Conservation (phyloP, 2,329 filamentous ascomycete genomes). For the Colletotrichum tropicicola region DNA sequence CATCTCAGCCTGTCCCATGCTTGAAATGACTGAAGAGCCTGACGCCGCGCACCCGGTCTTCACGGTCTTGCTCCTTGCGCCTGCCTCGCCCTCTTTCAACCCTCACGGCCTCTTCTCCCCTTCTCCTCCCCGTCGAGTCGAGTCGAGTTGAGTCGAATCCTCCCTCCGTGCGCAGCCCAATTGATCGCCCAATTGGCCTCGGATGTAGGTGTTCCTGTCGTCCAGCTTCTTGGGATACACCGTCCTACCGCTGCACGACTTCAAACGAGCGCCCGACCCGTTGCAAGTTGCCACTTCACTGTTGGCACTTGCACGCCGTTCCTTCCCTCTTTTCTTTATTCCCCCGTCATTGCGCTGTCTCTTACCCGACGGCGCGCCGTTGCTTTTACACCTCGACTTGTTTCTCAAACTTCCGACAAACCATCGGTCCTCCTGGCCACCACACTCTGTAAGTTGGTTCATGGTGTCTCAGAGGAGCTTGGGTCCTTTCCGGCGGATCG, state of each 20-base stretch:
- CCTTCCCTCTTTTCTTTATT: not conserved
- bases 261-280: not conserved
- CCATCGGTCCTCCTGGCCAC: slow-evolving; percentile 7
- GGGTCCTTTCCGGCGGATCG: not conserved
- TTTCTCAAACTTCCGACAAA: slow-evolving; percentile 11
- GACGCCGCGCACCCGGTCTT: slow-evolving; percentile 16
- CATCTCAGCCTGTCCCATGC: slow-evolving; percentile 30
- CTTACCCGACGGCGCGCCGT: slow-evolving; percentile 9
- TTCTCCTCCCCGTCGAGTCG: slow-evolving; percentile 13
- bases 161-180: slow-evolving; percentile 13
- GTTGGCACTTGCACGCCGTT: slow-evolving; percentile 13
- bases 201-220: slow-evolving; percentile 16
- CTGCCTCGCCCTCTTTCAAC: slow-evolving; percentile 3
- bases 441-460: slow-evolving; percentile 16
- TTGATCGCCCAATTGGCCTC: slow-evolving; percentile 14
- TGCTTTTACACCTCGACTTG: slow-evolving; percentile 18
- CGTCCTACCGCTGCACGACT: slow-evolving; percentile 10
- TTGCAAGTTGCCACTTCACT: slow-evolving; percentile 20
- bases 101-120: not conserved
- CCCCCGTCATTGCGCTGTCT: slow-evolving; percentile 7
- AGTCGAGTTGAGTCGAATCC: not conserved
- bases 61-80: slow-evolving; percentile 1
- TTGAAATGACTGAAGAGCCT: slow-evolving; percentile 18
- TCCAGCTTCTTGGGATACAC: slow-evolving; percentile 7
- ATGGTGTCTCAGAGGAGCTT: slow-evolving; percentile 10